phyloP scores from a whole-genome alignment of 805 yeast species.

The Lipomyces kockii region DNA sequence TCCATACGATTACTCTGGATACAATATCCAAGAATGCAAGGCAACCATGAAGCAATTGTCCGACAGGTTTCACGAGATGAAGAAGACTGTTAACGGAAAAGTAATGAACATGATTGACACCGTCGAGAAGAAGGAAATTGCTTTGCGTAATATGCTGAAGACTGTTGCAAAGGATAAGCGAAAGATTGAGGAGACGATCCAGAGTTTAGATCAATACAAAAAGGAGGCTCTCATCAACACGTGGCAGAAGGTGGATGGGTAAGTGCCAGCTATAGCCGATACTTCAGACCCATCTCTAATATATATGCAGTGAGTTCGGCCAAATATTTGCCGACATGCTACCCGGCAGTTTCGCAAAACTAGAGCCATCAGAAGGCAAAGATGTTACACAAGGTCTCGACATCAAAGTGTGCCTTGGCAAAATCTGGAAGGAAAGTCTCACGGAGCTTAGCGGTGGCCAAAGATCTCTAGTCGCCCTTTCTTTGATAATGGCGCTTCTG shows the following conservation, averaged over 20 bases:
- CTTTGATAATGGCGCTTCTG: constrained; percentile 86
- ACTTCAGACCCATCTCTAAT: not conserved
- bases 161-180: constrained; percentile 88
- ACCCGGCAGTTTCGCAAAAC: constrained; percentile 87
- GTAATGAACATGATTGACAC: constrained; percentile 91
- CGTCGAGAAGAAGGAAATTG: constrained; percentile 82
- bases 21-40: constrained; percentile 64
- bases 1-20: constrained; percentile 42
- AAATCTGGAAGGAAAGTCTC: constrained; percentile 92
- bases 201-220: constrained; percentile 82
- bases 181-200: constrained; percentile 86
- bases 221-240: constrained; percentile 80
- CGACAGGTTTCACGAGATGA: constrained; percentile 69
- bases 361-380: constrained; percentile 77
- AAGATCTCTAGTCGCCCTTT: constrained; percentile 84
- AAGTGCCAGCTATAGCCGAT: constrained; percentile 6
- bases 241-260: constrained; percentile 77
- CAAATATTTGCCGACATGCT: constrained; percentile 82
- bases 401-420: constrained; percentile 86
- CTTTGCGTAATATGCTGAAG: constrained; percentile 76
- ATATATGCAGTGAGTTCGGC: constrained; percentile 68
- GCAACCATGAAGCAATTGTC: constrained; percentile 60
- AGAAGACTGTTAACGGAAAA: constrained; percentile 78
- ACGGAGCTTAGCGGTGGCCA: constrained; percentile 98
- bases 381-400: constrained; percentile 90